Evolutionary conservation across 2,329 filamentous ascomycete genomes (phyloP), one percentile per base, ranked within the genome.

Genomic region (Colletotrichum trifolii): DNA sequence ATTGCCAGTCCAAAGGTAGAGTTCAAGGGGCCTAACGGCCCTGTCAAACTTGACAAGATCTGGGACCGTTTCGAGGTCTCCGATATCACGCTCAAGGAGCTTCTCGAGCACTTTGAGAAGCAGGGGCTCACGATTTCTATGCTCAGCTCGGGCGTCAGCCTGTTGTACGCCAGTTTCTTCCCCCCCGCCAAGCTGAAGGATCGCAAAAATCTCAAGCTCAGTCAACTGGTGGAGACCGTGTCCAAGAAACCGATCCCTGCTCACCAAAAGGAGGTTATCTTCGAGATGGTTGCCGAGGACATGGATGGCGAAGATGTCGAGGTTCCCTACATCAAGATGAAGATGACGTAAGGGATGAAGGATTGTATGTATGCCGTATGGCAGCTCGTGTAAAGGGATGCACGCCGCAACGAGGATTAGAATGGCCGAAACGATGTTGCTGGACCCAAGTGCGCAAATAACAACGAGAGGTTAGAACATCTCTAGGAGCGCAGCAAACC

Each of bases 21-120:
- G 73, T 99, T 98, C 81, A 83, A 89, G 75, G 91, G 93, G 25
- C 90, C 90, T 56, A 81, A 92, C 46, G 92, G 91, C 73, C 91
- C 91, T 71, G 92, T 97, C 15, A 88, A 85, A 33, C 89, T 99
- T 72, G 96, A 99, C 83, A 96, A 96, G 84, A 91, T 99, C 59
- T 99, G 96, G 96, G 96, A 98, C 78, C 91, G 96, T 43, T 98
- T 98, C 73, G 94, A 98, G 82, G 85, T 97, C 40, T 86, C 91
- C 13, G 89, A 99, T 75, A 88, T 97, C 54, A 95, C 94, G 2
- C 83, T 99, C 54, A 85, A 87, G 74, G 89, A 98, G 76, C 92
- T 99, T 73, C 79, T 98, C 34, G 88, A 92, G 60, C 81, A 92
- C 73, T 97, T 99, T 76, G 87, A 92, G 75, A 86, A 88, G 73